phyloP scores from a whole-genome alignment of 2,329 filamentous ascomycete genomes.

The Aspergillus ochraceoroseus region DNA sequence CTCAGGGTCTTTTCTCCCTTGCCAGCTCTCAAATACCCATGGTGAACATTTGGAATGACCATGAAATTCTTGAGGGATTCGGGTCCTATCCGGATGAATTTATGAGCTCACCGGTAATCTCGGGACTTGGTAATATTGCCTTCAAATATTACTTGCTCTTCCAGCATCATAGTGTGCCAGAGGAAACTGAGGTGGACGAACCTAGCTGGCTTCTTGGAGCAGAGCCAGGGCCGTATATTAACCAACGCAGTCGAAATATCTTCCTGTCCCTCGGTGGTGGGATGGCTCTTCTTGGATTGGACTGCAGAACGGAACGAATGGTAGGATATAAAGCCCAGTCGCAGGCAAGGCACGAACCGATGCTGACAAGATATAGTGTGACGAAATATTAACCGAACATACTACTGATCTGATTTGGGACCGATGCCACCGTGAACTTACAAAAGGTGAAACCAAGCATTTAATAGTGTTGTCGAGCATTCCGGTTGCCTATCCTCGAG shows the following conservation, averaged over 20 bases:
- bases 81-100: conserved; percentile 90
- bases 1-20: conserved; percentile 87
- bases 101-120: conserved; percentile 86
- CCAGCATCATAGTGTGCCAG: conserved; percentile 82
- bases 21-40: conserved; percentile 93
- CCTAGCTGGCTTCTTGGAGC: conserved; percentile 85
- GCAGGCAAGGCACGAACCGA: conserved; percentile 21
- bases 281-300: conserved; percentile 77
- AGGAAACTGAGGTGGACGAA: conserved; percentile 76
- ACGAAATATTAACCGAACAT: conserved; percentile 72
- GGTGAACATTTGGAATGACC: conserved; percentile 97
- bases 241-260: conserved; percentile 74
- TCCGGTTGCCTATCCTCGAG: conserved; percentile 72
- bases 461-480: conserved; percentile 82
- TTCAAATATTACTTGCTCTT: conserved; percentile 99
- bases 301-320: conserved; percentile 86
- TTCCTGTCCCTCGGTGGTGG: conserved; percentile 78
- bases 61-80: conserved; percentile 86
- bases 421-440: conserved; percentile 73
- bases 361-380: conserved; percentile 44
- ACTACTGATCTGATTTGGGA: conserved; percentile 86
- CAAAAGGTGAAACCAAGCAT: conserved; percentile 81
- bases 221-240: conserved; percentile 81
- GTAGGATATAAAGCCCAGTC: conserved; percentile 26
- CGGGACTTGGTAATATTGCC: conserved; percentile 80